Conservation (phyloP, 192 early-diverging fungal genomes). For the Backusella morwellensis region DNA sequence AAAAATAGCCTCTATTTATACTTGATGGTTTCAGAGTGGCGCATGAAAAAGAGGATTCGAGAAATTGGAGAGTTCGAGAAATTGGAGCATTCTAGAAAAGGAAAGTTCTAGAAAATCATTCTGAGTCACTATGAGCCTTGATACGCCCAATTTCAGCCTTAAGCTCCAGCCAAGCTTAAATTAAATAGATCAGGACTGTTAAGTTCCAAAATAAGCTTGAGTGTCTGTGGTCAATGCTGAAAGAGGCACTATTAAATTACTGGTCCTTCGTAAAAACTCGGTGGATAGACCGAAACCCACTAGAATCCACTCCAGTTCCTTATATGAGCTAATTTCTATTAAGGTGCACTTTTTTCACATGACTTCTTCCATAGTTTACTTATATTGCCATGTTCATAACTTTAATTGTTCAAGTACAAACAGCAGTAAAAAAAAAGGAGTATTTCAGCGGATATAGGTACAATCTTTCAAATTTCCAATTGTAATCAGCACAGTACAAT, state of each 20-base stretch:
- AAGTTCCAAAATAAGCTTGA: background rate
- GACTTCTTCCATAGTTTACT: no score
- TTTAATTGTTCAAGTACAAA: no score
- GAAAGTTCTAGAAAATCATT: background rate
- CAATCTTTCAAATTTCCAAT: no score
- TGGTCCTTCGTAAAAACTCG: background rate
- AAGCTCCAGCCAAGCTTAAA: background rate
- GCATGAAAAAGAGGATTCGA: background rate
- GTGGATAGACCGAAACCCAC: background rate
- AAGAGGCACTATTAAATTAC: background rate
- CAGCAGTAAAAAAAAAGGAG: no score
- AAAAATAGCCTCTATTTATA: no score
- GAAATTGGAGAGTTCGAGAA: background rate
- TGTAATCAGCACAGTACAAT: background rate
- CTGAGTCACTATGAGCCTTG: background rate
- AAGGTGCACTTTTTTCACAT: no score
- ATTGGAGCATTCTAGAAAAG: background rate
- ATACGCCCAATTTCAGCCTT: background rate
- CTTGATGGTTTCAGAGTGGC: no score
- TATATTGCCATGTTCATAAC: no score
- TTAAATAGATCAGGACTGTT: background rate
- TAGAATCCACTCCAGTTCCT: background rate
- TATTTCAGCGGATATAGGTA: no score
- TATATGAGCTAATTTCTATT: no score
- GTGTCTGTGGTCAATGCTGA: background rate